A percentile compares a stretch with the other conserved stretches of the same genome.
These are phyloP conservation scores for Boletus coccyginus DNA, from an alignment of 768 basidiomycete species.

Conservation along the genomic window DNA sequence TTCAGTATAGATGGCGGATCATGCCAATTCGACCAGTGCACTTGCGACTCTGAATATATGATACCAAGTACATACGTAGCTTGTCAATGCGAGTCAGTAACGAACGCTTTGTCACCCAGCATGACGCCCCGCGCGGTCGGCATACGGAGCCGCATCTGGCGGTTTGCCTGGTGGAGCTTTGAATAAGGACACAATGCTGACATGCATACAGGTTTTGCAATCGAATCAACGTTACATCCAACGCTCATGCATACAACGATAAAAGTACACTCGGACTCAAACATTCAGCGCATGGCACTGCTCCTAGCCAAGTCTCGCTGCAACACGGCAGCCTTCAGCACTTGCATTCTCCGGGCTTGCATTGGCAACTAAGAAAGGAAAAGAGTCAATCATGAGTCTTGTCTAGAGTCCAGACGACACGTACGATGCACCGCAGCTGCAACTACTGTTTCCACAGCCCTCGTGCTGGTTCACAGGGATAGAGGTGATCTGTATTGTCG, in stretches of 20 bases:
- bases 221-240: no score
- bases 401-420: no score
- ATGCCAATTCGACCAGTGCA: neutral
- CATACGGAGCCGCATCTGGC: no score
- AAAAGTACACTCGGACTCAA: neutral
- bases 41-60: no score
- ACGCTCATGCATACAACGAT: neutral
- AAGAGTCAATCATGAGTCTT: neutral
- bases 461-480: slow-evolving; percentile 8
- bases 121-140: no score
- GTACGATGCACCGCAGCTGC: neutral
- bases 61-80: neutral
- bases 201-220: no score
- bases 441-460: neutral
- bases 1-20: neutral
- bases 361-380: neutral
- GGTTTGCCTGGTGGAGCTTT: no score
- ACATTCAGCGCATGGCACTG: neutral
- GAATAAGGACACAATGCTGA: no score
- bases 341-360: neutral
- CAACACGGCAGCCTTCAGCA: neutral
- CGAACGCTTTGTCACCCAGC: no score
- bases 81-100: neutral
- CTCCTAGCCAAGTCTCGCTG: neutral
- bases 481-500: neutral